phyloP scores from a whole-genome alignment of 164 flowering plant genomes.

The Aristolochia contorta region DNA sequence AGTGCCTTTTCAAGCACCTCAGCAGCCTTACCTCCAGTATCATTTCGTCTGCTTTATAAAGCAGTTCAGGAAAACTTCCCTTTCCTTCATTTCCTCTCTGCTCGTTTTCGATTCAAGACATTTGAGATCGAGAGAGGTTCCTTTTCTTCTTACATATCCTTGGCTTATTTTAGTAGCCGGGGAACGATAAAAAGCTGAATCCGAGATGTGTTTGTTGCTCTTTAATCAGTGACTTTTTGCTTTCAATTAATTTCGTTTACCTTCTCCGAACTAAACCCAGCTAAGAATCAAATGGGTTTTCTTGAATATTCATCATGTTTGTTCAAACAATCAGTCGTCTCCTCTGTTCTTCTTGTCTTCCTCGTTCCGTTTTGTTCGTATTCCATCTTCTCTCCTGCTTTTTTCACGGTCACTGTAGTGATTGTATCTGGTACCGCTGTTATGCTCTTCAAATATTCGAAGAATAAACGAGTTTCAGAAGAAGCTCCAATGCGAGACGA shows the following conservation, averaged over 20 bases:
- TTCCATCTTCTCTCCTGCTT: constrained; percentile 23
- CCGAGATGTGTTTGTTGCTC: background rate
- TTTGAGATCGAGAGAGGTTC: too few relatives aligned
- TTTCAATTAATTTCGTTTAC: background rate
- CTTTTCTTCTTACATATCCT: too few relatives aligned
- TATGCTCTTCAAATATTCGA: constrained; percentile 24
- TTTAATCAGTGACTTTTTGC: background rate
- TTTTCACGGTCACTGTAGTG: constrained; percentile 24
- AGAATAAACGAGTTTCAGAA: constrained; percentile 14
- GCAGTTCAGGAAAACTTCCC: too few relatives aligned
- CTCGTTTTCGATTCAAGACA: too few relatives aligned
- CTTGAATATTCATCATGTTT: constrained; percentile 1
- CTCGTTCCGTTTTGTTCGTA: constrained; percentile 11
- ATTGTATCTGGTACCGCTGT: constrained; percentile 23
- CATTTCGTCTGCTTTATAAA: too few relatives aligned
- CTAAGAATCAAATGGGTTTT: constrained; percentile 1
- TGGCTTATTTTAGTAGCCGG: too few relatives aligned
- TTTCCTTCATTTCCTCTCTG: too few relatives aligned
- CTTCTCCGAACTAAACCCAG: constrained; percentile 1
- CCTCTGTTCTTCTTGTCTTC: constrained; percentile 11
- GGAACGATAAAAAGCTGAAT: too few relatives aligned
- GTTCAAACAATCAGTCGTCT: constrained; percentile 3
- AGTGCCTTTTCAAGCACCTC: too few relatives aligned
- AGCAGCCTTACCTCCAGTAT: too few relatives aligned
- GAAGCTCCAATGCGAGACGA: constrained; percentile 10